Base-by-base conservation (phyloP, 2,329 filamentous ascomycete species). In the Diaporthe nobilis region DNA sequence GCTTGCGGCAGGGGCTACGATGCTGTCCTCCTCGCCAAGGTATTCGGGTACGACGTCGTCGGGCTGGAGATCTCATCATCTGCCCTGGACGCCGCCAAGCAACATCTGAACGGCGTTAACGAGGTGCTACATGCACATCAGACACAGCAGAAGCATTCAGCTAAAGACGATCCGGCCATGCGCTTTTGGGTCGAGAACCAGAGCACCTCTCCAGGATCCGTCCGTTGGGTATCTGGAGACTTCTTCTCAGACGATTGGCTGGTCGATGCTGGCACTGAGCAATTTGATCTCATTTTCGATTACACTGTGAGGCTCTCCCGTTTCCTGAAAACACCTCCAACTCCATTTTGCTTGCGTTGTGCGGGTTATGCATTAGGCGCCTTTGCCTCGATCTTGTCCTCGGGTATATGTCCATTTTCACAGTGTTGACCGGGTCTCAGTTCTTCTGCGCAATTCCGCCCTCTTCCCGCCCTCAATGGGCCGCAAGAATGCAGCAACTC, bases 1-100 rank as follows among this genome's bases (percentile, higher is more conserved):
- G 95, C 95, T 7, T 98, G 95, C 83, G 95, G 95, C 0, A 90
- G 90, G 63, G 95, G 95, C 7, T 93, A 97, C 81, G 95, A 98
- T 84, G 94, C 95, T 2, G 87, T 95, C 13, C 87, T 98, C 51
- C 88, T 98, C 60, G 90, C 92, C 68, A 42, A 55, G 55, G 90
- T 91, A 13, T 91, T 93, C 80, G 95, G 95, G 1, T 97, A 94
- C 82, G 93, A 97, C 83, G 91, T 92, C 1, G 92, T 91, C 80
- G 95, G 94, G 0, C 84, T 98, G 2, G 95, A 97, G 81, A 89
- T 90, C 73, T 92, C 92, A 60, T 80, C 86, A 12, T 85, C 85
- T 47, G 90, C 90, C 2, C 81, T 84, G 73, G 83, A 85, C 78
- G 88, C 87, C 53, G 83, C 86, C 76, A 79, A 79, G 58, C 81